These are phyloP conservation scores for Oryza coarctata DNA, from an alignment of 176 grass and related monocot genomes.

Conservation along the genomic window DNA sequence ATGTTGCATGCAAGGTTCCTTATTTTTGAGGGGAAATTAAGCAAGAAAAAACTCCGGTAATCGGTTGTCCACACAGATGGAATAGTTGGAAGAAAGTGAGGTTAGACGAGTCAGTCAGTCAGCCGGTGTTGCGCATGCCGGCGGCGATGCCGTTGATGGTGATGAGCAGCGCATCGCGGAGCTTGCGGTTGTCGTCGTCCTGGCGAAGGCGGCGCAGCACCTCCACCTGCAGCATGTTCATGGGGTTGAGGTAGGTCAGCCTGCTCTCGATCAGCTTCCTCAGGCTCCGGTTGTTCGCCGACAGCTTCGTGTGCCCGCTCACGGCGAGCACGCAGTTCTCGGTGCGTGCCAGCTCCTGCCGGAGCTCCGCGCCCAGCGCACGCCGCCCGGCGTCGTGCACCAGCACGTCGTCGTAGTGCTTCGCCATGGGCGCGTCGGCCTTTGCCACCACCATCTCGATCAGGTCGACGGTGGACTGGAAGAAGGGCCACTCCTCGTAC, in stretches of 20 bases:
- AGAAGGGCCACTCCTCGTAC: constrained; percentile 94
- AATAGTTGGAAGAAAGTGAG: no score
- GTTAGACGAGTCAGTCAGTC: neutral
- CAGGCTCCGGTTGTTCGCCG: constrained; percentile 65
- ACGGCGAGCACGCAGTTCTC: constrained; percentile 67
- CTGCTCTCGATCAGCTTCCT: constrained; percentile 73
- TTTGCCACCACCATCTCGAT: constrained; percentile 97
- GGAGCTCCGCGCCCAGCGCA: constrained; percentile 38
- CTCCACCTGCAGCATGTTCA: constrained; percentile 95
- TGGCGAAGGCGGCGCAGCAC: constrained; percentile 59
- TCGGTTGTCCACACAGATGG: no score
- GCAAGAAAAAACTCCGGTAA: neutral
- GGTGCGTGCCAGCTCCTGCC: constrained; percentile 51
- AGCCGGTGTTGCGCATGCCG: constrained; percentile 95
- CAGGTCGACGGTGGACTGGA: constrained; percentile 81
- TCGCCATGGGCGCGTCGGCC: constrained; percentile 65
- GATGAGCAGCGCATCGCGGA: constrained; percentile 79
- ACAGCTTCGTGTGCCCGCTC: constrained; percentile 74
- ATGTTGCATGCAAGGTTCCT: neutral
- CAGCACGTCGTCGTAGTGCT: constrained; percentile 76
- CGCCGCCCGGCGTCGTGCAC: constrained; percentile 38
- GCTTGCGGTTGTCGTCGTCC: constrained; percentile 69
- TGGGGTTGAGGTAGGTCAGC: constrained; percentile 72
- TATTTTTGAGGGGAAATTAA: neutral
- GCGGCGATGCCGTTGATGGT: constrained; percentile 95